phyloP scores from a whole-genome alignment of 2,329 filamentous ascomycete genomes.

The Fusarium graminum region DNA sequence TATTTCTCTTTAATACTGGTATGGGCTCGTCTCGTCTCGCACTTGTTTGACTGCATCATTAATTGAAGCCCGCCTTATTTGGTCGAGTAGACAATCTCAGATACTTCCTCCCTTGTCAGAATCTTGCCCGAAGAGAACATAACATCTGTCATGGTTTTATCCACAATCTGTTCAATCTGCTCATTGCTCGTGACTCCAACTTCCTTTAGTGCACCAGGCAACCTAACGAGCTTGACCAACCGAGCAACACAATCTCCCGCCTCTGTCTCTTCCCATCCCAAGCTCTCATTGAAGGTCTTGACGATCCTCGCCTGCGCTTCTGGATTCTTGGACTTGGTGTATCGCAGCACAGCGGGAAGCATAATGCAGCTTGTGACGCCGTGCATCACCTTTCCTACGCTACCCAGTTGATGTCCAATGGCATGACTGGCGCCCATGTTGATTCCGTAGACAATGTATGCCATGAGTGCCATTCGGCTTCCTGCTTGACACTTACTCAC shows the following conservation, averaged over 20 bases:
- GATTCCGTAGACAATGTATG: constrained; percentile 16
- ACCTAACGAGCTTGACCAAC: constrained; percentile 6
- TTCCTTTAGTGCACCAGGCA: constrained; percentile 5
- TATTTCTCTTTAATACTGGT: background rate
- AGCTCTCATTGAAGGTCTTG: constrained; percentile 5
- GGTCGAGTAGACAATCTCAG: constrained; percentile 15
- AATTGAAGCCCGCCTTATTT: constrained; percentile 6
- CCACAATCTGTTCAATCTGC: constrained; percentile 22
- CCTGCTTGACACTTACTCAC: constrained; percentile 27
- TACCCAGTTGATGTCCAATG: constrained; percentile 18
- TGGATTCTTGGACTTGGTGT: constrained; percentile 10
- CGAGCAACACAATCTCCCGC: constrained; percentile 5
- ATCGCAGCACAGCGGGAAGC: constrained; percentile 16
- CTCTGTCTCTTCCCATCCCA: constrained; percentile 17
- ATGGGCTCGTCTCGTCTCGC: background rate
- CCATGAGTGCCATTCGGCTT: constrained; percentile 33
- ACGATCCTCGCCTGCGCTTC: constrained; percentile 8
- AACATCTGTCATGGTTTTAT: constrained; percentile 29
- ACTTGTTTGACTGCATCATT: background rate
- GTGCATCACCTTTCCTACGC: constrained; percentile 29
- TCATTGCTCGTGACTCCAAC: constrained; percentile 12
- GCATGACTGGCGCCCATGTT: constrained; percentile 34
- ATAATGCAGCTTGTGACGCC: constrained; percentile 28
- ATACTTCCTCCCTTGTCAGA: constrained; percentile 9
- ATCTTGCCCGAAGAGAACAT: constrained; percentile 28